Conservation (phyloP, 805 yeast species). For the Komagataella phaffii region DNA sequence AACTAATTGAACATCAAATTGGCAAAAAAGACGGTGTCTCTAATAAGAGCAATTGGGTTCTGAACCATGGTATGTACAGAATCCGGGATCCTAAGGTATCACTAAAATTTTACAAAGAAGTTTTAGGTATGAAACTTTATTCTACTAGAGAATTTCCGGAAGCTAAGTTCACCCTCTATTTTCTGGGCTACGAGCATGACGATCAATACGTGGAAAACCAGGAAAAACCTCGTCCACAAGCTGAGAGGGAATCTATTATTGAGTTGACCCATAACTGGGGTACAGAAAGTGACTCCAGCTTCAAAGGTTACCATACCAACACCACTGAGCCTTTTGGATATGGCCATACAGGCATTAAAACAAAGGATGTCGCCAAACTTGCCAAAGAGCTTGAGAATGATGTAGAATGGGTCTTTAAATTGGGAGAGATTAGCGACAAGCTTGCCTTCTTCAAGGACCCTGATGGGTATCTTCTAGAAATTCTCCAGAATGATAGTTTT, state of each 20-base stretch:
- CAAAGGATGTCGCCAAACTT: slow-evolving; percentile 46
- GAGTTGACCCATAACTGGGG: slow-evolving; percentile 97
- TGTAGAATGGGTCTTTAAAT: background rate
- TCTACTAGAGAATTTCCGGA: slow-evolving; percentile 39
- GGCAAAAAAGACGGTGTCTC: slow-evolving; percentile 26
- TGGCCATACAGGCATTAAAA: slow-evolving; percentile 73
- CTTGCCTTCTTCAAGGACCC: slow-evolving; percentile 79
- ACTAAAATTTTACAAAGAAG: slow-evolving; percentile 63
- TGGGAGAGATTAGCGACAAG: slow-evolving; percentile 25
- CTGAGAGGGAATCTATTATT: slow-evolving; percentile 50
- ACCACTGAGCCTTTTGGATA: slow-evolving; percentile 60
- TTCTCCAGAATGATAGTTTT: slow-evolving; percentile 30
- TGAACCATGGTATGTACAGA: slow-evolving; percentile 90
- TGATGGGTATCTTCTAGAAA: slow-evolving; percentile 79
- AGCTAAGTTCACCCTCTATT: slow-evolving; percentile 79
- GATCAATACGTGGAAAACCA: slow-evolving; percentile 27
- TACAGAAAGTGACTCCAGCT: slow-evolving; percentile 65
- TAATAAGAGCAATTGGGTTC: slow-evolving; percentile 27
- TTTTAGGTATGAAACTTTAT: slow-evolving; percentile 69
- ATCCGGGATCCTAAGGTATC: slow-evolving; percentile 74
- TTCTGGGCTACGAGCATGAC: slow-evolving; percentile 58
- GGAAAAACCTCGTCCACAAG: slow-evolving; percentile 18
- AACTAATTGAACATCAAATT: slow-evolving; percentile 51
- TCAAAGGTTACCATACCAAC: slow-evolving; percentile 68
- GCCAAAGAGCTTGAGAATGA: slow-evolving; percentile 25